A percentile compares a stretch with the other conserved stretches of the same genome.
phyloP scores from a whole-genome alignment of 495 filamentous ascomycete genomes.

The Arthonia radiata region DNA sequence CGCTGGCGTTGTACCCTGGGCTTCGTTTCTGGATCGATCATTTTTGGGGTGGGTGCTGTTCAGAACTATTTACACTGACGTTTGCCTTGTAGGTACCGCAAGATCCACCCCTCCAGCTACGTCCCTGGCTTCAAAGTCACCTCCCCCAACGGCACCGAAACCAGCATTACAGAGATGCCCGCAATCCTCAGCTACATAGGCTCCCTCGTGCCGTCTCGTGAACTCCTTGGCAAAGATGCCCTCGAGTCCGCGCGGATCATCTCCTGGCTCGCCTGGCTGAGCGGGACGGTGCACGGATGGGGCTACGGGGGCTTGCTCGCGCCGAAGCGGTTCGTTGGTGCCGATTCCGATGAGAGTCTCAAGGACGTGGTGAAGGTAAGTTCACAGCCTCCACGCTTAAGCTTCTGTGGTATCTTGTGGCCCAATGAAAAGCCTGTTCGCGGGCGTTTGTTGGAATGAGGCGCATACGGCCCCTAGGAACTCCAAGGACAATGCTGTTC shows the following conservation, averaged over 20 bases:
- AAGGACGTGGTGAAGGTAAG: slow-evolving; percentile 5
- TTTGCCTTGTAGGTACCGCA: too few species aligned
- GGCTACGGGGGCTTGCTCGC: slow-evolving; percentile 9
- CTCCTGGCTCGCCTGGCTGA: slow-evolving; percentile 18
- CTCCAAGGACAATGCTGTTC: too few species aligned
- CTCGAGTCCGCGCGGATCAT: slow-evolving; percentile 12
- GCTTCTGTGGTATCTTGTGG: too few species aligned
- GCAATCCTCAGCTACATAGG: slow-evolving; percentile 13
- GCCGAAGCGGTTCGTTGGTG: slow-evolving; percentile 9
- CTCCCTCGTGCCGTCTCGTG: slow-evolving; percentile 7
- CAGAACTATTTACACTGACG: too few species aligned
- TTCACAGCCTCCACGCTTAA: too few species aligned
- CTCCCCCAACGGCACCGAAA: slow-evolving; percentile 8
- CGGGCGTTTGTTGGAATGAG: too few species aligned
- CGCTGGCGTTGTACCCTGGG: too few species aligned
- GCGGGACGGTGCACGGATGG: slow-evolving; percentile 13
- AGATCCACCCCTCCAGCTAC: slow-evolving; percentile 13
- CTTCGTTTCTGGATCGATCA: too few species aligned
- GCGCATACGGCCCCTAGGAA: too few species aligned
- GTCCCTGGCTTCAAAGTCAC: slow-evolving; percentile 13
- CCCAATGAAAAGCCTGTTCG: too few species aligned
- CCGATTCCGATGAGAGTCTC: slow-evolving; percentile 7
- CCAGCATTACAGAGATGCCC: slow-evolving; percentile 15
- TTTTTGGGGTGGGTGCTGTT: too few species aligned
- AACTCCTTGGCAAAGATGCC: slow-evolving; percentile 10